These are phyloP conservation scores for Thermochaetoides dissita DNA, from an alignment of 2,329 filamentous ascomycete species.

Conservation along the genomic window DNA sequence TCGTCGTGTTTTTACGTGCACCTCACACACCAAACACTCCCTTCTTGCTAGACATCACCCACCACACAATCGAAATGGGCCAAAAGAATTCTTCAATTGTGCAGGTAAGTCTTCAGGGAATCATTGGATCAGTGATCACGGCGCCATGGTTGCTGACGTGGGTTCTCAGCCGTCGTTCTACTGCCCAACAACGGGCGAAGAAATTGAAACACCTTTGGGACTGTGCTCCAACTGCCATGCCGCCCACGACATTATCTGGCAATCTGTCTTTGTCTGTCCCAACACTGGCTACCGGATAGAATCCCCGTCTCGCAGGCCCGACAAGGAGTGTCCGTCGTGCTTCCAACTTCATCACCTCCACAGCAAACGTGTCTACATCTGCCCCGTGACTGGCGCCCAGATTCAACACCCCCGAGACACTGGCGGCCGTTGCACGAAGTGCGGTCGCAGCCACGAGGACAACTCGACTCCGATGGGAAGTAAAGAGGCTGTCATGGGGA, in stretches of 20 bases:
- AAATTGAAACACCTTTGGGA: slow-evolving; percentile 11
- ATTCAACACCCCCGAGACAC: slow-evolving; percentile 14
- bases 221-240: slow-evolving; percentile 13
- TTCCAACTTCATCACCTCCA: slow-evolving; percentile 15
- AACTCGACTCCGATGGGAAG: slow-evolving; percentile 14
- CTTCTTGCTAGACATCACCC: not conserved
- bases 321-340: slow-evolving; percentile 14
- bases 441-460: slow-evolving; percentile 13
- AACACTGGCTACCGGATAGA: slow-evolving; percentile 17
- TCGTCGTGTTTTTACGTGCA: too few species aligned
- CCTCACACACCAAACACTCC: too few species aligned
- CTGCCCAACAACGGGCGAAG: slow-evolving; percentile 14
- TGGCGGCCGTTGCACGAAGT: slow-evolving; percentile 14
- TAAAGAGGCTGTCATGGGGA: slow-evolving; percentile 3
- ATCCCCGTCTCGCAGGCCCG: slow-evolving; percentile 6
- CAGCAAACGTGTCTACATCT: slow-evolving; percentile 15
- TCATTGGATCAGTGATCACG: not conserved
- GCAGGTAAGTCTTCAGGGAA: slow-evolving; percentile 1
- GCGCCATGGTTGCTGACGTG: not conserved
- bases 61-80: slow-evolving; percentile 6
- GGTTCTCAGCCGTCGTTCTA: slow-evolving; percentile 10
- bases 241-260: slow-evolving; percentile 17
- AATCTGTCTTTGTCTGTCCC: slow-evolving; percentile 16
- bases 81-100: slow-evolving; percentile 9
- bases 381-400: slow-evolving; percentile 16